These are phyloP conservation scores for Neurospora sp. DNA, from an alignment of 495 filamentous ascomycete genomes.

Conservation along the genomic window DNA sequence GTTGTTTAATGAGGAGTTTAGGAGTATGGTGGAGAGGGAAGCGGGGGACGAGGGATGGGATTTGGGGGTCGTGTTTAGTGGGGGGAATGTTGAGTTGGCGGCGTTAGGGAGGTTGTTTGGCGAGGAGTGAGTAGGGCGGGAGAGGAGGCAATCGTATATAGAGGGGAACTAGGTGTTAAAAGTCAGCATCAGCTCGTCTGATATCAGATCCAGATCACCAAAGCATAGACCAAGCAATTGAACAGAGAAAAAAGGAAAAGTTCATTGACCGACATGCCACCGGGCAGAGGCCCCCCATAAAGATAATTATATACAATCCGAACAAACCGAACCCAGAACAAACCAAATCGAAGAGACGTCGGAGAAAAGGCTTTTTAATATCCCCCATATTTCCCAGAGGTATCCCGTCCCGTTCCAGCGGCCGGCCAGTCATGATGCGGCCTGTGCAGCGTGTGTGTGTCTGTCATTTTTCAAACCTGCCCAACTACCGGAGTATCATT, in stretches of 20 bases:
- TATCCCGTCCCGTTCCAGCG: constrained; percentile 5
- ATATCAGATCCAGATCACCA: neutral
- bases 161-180: neutral
- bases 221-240: neutral
- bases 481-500: constrained; percentile 1
- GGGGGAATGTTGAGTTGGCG: constrained; percentile 84
- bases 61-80: constrained; percentile 76
- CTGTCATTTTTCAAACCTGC: neutral
- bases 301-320: neutral
- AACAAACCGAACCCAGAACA: neutral
- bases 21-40: constrained; percentile 56
- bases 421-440: neutral
- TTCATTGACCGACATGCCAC: neutral
- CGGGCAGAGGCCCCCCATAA: neutral
- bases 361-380: neutral
- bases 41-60: constrained; percentile 72
- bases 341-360: neutral
- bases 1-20: constrained; percentile 78
- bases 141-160: neutral
- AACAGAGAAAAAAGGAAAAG: neutral
- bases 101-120: constrained; percentile 55
- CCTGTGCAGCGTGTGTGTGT: neutral
- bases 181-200: neutral
- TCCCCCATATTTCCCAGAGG: constrained; percentile 9
- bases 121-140: neutral